Evolutionary conservation across 441 rosid species (phyloP).

Genomic region (Theobroma grandiflorum): DNA sequence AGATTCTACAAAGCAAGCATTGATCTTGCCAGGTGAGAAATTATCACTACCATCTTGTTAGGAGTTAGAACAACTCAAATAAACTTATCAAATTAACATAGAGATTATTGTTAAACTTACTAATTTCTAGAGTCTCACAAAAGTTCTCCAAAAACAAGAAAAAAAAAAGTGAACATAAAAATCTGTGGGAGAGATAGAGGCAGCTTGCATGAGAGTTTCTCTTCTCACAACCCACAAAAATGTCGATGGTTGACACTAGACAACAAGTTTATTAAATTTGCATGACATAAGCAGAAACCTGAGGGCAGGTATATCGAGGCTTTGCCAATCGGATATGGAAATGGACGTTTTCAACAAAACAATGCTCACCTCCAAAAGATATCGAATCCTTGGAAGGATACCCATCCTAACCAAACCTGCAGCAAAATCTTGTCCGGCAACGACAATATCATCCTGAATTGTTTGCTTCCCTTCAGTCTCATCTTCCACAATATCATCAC

Average conservation of each 20-base stretch:
- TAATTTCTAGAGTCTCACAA: conserved; percentile 9
- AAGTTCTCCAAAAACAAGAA: background rate
- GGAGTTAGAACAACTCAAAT: conserved; percentile 9
- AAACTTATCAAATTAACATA: background rate
- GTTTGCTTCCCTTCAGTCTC: conserved; percentile 69
- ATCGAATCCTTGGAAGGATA: conserved; percentile 73
- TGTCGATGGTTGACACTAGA: background rate
- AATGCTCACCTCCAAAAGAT: conserved; percentile 76
- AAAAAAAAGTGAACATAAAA: background rate
- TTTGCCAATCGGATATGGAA: background rate
- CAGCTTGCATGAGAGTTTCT: background rate
- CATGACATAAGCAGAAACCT: conserved; percentile 16
- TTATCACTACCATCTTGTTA: background rate
- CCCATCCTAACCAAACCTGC: conserved; percentile 97
- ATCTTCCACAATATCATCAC: conserved; percentile 55
- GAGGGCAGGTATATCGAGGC: background rate
- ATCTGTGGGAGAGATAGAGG: conserved; percentile 13
- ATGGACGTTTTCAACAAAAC: background rate
- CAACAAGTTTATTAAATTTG: conserved; percentile 7
- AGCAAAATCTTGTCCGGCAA: conserved; percentile 93
- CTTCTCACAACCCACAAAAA: background rate
- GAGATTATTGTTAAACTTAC: background rate
- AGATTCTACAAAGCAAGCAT: conserved; percentile 6
- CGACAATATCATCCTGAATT: conserved; percentile 82
- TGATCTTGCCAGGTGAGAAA: conserved; percentile 7